Evolutionary conservation across 2,329 filamentous ascomycete genomes (phyloP).

Genomic region (Xylariales sp.): DNA sequence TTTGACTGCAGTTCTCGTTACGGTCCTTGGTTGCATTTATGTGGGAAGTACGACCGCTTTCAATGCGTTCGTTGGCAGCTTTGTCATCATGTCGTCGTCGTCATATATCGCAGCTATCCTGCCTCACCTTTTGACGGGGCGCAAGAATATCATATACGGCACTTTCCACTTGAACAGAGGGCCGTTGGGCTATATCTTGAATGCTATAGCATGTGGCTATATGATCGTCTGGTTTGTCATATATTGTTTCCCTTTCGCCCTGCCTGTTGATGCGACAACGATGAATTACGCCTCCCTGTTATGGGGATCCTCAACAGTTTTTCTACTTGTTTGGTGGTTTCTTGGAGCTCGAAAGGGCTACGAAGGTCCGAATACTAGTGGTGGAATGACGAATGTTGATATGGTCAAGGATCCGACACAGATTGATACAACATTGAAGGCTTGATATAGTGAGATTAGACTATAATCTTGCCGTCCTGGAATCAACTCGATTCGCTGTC

Average conservation of each 20-base stretch:
- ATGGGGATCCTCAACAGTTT: slow-evolving; percentile 34
- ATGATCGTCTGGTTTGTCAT: slow-evolving; percentile 59
- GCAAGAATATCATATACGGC: slow-evolving; percentile 45
- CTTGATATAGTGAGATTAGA: too few relatives aligned
- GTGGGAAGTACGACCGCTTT: slow-evolving; percentile 64
- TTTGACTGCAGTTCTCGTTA: slow-evolving; percentile 38
- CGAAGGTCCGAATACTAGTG: slow-evolving; percentile 4
- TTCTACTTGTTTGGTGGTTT: slow-evolving; percentile 39
- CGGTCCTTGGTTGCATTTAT: slow-evolving; percentile 59
- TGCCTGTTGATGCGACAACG: slow-evolving; percentile 38
- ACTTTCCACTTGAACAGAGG: slow-evolving; percentile 50
- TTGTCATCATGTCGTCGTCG: slow-evolving; percentile 24
- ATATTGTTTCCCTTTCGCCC: slow-evolving; percentile 53
- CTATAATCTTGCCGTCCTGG: too few relatives aligned
- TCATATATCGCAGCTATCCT: slow-evolving; percentile 62
- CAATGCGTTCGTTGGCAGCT: slow-evolving; percentile 56
- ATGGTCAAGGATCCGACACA: neutral
- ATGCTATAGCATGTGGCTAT: slow-evolving; percentile 49
- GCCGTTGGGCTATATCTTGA: slow-evolving; percentile 43
- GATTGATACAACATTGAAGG: neutral
- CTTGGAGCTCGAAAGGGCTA: slow-evolving; percentile 6
- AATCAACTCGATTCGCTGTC: too few relatives aligned
- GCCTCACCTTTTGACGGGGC: slow-evolving; percentile 44
- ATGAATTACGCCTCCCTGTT: slow-evolving; percentile 52
- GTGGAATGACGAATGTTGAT: slow-evolving; percentile 1